Evolutionary conservation across 305 asterid genomes (phyloP), one percentile per base, ranked within the genome.

Genomic region (Fraxinus baroniana): DNA sequence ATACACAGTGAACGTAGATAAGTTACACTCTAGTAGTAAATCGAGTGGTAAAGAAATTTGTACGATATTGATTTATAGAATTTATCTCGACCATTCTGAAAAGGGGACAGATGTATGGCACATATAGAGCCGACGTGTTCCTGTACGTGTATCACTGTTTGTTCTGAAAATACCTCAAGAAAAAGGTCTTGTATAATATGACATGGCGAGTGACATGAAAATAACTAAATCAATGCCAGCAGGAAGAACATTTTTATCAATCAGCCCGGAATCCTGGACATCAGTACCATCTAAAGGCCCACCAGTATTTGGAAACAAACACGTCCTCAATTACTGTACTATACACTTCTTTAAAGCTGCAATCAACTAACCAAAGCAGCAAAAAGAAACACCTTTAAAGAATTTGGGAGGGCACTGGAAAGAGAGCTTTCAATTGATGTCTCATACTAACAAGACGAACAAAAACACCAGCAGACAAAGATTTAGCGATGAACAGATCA

Each of bases 401-500:
- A 55, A 36, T 37, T 35, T 66, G 84, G 83, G 80, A 80, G 33
- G 22, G 33, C 24, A 37, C n/a, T 12, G 44, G 22, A 33, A 57
- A 26, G 77, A 26, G 79, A 60, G 33, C 78, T 55, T 57, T 68
- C 73, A 80, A 74, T 35, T 78, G 76, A 85, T 86, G 87, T 64
- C 90, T 22, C 57, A 22, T 60, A 81, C 30, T 9, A 81, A 49
- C 24, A 88, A 79, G 84, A 24, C 36, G 79, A 74, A 35, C 87
- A 89, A 81, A 41, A 82, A 78, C 68, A 83, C 24, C 68, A 82
- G 82, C 83, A 89, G 85, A 79, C 91, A 81, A 70, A 84, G 97
- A 82, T 94, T 94, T 41, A 88, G 85, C 20, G 94, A 92, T 80
- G 92, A 90, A 12, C 98, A 94, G 49, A 85, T 93, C 66, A 87